Evolutionary conservation across 2,329 filamentous ascomycete genomes (phyloP), one percentile per base, ranked within the genome.

Genomic region (Zopfia rhizophila): DNA sequence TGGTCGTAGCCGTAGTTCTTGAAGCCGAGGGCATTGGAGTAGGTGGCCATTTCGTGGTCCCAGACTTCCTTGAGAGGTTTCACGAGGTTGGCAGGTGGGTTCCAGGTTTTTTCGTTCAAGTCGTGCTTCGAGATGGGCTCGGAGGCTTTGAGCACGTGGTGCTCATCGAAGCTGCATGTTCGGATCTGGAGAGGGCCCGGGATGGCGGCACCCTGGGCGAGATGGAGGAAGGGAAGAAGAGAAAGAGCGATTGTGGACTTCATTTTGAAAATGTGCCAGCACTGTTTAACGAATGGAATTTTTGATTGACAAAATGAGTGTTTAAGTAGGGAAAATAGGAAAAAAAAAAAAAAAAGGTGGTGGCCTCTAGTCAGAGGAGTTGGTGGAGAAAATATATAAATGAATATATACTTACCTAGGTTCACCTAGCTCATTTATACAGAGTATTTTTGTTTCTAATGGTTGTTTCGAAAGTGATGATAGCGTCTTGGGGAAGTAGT

Each of bases 1-100:
- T 63, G 58, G 48, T 69, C 65, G 41, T 58, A 69, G 25, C 61
- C 60, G 36, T 60, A 68, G 56, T 68, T 68, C 51, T 59, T 64
- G 54, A 66, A 66, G 39, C 45, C 51, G 3, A 64, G 51, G 14
- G 58, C 5, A 13, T 60, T 51, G 2, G 56, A 48, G 53, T 61
- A 64, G 6, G 59, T 63, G 11, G 27, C 30, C 14, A 64, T 40
- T 22, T 63, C 37, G 45, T 65, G 58, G 36, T 61, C 52, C 61
- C 60, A 65, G 37, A 63, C 60, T 35, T 61, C 12, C 10, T 61
- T 50, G 18, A 65, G 58, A 1, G 51, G 50, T 2, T 45, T 58
- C 30, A 57, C 56, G 13, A 65, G 56, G 55, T 60, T 53, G 10
- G 58, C 56, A 5, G 61, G 61, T 3, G 61, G 60, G 36, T 55